Evolutionary conservation across 805 yeast genomes (phyloP).

Genomic region (Saccharomycopsis selenospora): DNA sequence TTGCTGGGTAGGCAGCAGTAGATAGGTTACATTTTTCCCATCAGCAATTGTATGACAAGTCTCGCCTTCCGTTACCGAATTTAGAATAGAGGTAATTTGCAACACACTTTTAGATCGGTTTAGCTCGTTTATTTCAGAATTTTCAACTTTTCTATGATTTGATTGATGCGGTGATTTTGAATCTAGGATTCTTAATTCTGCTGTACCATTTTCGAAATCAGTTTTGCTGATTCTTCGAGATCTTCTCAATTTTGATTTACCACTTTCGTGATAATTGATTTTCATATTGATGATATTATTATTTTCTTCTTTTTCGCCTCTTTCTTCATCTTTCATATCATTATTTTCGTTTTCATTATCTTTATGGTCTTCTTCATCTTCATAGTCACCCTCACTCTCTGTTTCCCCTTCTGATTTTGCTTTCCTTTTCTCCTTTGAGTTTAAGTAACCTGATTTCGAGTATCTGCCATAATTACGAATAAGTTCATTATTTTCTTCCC

Average conservation of each 20-base stretch:
- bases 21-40: too few relatives aligned
- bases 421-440: too few relatives aligned
- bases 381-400: conserved; percentile 10
- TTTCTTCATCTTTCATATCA: conserved; percentile 22
- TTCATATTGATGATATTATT: too few relatives aligned
- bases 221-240: neutral
- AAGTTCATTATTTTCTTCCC: too few relatives aligned
- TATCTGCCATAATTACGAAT: too few relatives aligned
- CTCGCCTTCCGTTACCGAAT: conserved; percentile 1
- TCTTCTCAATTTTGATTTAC: conserved; percentile 18
- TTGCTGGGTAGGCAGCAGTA: too few relatives aligned
- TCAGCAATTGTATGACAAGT: too few relatives aligned
- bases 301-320: conserved; percentile 18
- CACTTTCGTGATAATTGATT: too few relatives aligned
- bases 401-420: conserved; percentile 9
- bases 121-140: neutral
- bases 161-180: too few relatives aligned
- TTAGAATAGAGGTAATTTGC: neutral
- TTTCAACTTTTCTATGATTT: conserved; percentile 4
- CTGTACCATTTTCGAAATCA: too few relatives aligned
- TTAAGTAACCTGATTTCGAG: too few relatives aligned
- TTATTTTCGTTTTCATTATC: conserved; percentile 20
- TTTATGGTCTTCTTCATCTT: conserved; percentile 8
- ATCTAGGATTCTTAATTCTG: too few relatives aligned
- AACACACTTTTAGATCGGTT: neutral